These are phyloP conservation scores for Trapa bicornis DNA, from an alignment of 345 rosid species.

Conservation along the genomic window DNA sequence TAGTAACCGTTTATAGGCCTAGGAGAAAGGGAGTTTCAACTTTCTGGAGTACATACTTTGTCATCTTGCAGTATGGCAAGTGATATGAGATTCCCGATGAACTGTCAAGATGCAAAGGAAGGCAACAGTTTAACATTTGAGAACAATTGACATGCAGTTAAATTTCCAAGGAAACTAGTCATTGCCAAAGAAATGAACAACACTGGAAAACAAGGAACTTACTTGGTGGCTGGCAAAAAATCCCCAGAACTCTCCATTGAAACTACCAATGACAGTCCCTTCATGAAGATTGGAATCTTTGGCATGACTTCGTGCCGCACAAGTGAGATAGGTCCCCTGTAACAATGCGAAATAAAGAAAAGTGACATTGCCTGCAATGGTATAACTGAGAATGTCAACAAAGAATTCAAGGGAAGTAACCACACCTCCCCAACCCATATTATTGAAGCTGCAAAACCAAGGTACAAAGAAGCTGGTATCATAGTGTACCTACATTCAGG, in stretches of 20 bases:
- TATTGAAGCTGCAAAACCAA: constrained; percentile 83
- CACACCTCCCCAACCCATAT: constrained; percentile 97
- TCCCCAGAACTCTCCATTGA: constrained; percentile 95
- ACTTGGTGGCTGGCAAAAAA: constrained; percentile 86
- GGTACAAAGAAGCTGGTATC: constrained; percentile 76
- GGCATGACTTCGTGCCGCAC: constrained; percentile 71
- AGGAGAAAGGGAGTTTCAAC: constrained; percentile 1
- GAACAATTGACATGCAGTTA: neutral
- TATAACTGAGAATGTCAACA: neutral
- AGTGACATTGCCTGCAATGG: neutral
- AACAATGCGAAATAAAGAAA: neutral
- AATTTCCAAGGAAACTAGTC: neutral
- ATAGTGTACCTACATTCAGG: constrained; percentile 52
- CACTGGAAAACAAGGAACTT: neutral
- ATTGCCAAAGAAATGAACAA: neutral
- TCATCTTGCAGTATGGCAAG: constrained; percentile 58
- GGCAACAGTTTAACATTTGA: constrained; percentile 5
- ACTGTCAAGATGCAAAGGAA: constrained; percentile 26
- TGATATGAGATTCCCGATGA: constrained; percentile 75
- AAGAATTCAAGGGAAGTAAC: constrained; percentile 10
- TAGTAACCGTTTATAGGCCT: neutral
- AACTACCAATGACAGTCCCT: constrained; percentile 64
- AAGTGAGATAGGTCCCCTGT: constrained; percentile 91
- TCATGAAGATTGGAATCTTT: constrained; percentile 41
- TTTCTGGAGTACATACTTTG: constrained; percentile 20